Conservation (phyloP, 1,284 basidiomycete species). For the Pholiota adiposa region DNA sequence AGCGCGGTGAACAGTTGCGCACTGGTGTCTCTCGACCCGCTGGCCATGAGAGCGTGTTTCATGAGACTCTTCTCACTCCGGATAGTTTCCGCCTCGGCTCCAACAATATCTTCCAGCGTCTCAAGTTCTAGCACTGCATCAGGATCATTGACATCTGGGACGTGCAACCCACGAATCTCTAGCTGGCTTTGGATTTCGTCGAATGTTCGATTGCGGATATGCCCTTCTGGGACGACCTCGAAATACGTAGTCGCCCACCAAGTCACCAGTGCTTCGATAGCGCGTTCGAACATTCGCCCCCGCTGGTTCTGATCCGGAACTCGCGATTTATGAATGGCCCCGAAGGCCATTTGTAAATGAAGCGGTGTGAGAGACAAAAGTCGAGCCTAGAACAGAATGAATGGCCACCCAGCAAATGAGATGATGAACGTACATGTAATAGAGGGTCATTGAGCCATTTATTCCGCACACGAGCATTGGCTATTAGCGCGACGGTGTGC, state of each 20-base stretch:
- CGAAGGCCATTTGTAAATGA: conserved; percentile 77
- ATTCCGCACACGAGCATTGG: conserved; percentile 80
- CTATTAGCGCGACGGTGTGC: conserved; percentile 82
- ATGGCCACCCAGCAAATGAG: conserved; percentile 2
- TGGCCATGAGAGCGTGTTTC: conserved; percentile 83
- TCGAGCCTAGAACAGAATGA: conserved; percentile 62
- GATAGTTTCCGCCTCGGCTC: conserved; percentile 70
- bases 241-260: conserved; percentile 88
- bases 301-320: conserved; percentile 81
- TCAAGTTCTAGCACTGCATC: conserved; percentile 39
- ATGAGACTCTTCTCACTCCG: conserved; percentile 83
- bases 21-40: conserved; percentile 86
- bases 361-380: conserved; percentile 86
- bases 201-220: conserved; percentile 76
- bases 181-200: conserved; percentile 64
- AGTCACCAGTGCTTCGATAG: conserved; percentile 70
- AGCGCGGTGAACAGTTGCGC: conserved; percentile 93
- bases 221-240: conserved; percentile 63
- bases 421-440: conserved; percentile 65
- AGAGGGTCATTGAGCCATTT: conserved; percentile 83
- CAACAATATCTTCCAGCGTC: conserved; percentile 48
- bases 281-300: conserved; percentile 84
- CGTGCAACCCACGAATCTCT: conserved; percentile 35
- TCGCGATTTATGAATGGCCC: conserved; percentile 80
- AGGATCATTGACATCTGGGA: conserved; percentile 23